A percentile compares a stretch with the other conserved stretches of the same genome.
Conservation (phyloP, 2,329 filamentous ascomycete genomes). For the Colletotrichum karsti region DNA sequence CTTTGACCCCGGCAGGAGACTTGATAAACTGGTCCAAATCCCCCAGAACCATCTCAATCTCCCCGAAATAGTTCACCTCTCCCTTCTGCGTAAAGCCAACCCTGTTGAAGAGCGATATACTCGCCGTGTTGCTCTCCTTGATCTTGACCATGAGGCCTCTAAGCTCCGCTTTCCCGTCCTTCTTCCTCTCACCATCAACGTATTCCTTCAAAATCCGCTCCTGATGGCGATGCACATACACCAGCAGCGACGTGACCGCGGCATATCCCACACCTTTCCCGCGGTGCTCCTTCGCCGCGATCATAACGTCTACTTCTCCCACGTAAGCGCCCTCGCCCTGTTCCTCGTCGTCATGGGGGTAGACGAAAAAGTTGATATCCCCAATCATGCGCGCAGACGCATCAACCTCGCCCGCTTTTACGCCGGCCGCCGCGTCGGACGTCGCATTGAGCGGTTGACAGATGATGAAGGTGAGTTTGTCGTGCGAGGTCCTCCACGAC, state of each 20-base stretch:
- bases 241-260: slow-evolving; percentile 73
- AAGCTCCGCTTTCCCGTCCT: slow-evolving; percentile 35
- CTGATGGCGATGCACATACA: slow-evolving; percentile 69
- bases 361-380: slow-evolving; percentile 85
- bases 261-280: slow-evolving; percentile 72
- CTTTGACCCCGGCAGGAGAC: slow-evolving; percentile 3
- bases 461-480: slow-evolving; percentile 93
- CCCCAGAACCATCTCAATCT: slow-evolving; percentile 59
- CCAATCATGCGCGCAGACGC: slow-evolving; percentile 69
- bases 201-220: slow-evolving; percentile 61
- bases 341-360: slow-evolving; percentile 61
- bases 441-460: slow-evolving; percentile 59
- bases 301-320: slow-evolving; percentile 89
- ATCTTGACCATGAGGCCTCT: slow-evolving; percentile 66
- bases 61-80: slow-evolving; percentile 66
- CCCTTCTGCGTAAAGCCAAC: slow-evolving; percentile 63
- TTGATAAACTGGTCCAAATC: slow-evolving; percentile 32
- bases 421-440: not conserved
- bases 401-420: slow-evolving; percentile 58
- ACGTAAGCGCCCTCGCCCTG: slow-evolving; percentile 50
- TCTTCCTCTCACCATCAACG: slow-evolving; percentile 31
- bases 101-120: slow-evolving; percentile 58
- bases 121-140: slow-evolving; percentile 62
- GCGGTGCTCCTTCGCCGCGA: slow-evolving; percentile 68
- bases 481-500: slow-evolving; percentile 82